Evolutionary conservation across 768 basidiomycete genomes (phyloP).

Genomic region (Xanthoconium stramineum): DNA sequence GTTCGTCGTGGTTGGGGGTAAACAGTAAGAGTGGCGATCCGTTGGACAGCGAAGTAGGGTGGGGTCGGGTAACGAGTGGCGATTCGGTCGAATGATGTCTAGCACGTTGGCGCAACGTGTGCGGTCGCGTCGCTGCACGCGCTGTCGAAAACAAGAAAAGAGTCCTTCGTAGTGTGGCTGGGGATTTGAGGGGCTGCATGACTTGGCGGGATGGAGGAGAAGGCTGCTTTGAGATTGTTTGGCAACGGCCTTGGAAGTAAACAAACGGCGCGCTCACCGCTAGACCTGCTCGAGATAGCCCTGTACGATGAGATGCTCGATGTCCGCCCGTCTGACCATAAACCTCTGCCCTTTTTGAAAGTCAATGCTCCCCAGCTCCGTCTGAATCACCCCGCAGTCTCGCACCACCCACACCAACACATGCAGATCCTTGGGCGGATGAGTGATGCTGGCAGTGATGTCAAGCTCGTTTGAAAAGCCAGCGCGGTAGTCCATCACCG

Average conservation of each 20-base stretch:
- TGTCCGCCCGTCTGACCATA: conserved; percentile 81
- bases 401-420: conserved; percentile 82
- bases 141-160: neutral
- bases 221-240: conserved; percentile 18
- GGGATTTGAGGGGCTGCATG: conserved; percentile 14
- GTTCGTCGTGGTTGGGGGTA: conserved; percentile 16
- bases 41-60: conserved; percentile 5
- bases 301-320: conserved; percentile 92
- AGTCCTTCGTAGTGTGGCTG: neutral
- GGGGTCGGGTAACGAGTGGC: conserved; percentile 15
- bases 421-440: conserved; percentile 87
- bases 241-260: conserved; percentile 21
- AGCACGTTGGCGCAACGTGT: neutral
- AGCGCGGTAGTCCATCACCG: conserved; percentile 79
- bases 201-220: neutral
- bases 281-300: conserved; percentile 89
- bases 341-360: conserved; percentile 89
- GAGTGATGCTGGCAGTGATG: conserved; percentile 75
- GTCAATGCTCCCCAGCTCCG: conserved; percentile 87
- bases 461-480: conserved; percentile 87
- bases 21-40: conserved; percentile 21
- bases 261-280: conserved; percentile 17
- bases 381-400: conserved; percentile 91
- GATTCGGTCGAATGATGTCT: conserved; percentile 6
- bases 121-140: neutral